phyloP scores from a whole-genome alignment of 805 yeast species.

The Candida krabiensis region DNA sequence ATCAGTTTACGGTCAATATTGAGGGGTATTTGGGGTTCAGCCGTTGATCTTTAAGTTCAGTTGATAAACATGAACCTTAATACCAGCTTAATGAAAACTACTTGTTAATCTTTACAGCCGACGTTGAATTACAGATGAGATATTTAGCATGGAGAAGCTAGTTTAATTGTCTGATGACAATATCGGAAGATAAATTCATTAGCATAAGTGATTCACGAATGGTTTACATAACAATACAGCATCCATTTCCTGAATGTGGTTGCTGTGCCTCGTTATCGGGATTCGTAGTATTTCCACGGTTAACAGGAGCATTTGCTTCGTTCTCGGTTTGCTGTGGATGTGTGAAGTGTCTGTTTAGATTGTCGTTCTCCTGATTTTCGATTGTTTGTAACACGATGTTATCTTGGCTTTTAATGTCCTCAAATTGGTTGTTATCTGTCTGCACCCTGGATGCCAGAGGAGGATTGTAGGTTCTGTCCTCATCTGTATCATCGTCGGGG shows the following conservation, averaged over 20 bases:
- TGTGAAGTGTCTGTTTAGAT: background rate
- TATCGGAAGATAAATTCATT: too few species aligned
- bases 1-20: too few species aligned
- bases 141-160: too few species aligned
- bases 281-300: background rate
- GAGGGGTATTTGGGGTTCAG: too few species aligned
- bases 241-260: constrained; percentile 6
- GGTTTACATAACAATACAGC: constrained; percentile 19
- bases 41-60: too few species aligned
- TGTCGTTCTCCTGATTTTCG: constrained; percentile 1
- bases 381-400: background rate
- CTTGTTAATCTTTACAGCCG: too few species aligned
- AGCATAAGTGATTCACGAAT: too few species aligned
- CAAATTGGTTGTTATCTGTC: constrained; percentile 4
- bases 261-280: background rate
- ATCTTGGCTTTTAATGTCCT: constrained; percentile 9
- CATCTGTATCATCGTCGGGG: background rate
- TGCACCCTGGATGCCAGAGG: constrained; percentile 2
- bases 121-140: too few species aligned
- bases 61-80: too few species aligned
- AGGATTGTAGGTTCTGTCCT: background rate
- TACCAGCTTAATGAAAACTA: too few species aligned
- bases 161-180: too few species aligned
- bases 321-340: too few species aligned
- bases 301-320: background rate